A percentile compares a stretch with the other conserved stretches of the same genome.
Evolutionary conservation across 108 stramenopile genomes (phyloP).

Genomic region (Cyclotella atomus): DNA sequence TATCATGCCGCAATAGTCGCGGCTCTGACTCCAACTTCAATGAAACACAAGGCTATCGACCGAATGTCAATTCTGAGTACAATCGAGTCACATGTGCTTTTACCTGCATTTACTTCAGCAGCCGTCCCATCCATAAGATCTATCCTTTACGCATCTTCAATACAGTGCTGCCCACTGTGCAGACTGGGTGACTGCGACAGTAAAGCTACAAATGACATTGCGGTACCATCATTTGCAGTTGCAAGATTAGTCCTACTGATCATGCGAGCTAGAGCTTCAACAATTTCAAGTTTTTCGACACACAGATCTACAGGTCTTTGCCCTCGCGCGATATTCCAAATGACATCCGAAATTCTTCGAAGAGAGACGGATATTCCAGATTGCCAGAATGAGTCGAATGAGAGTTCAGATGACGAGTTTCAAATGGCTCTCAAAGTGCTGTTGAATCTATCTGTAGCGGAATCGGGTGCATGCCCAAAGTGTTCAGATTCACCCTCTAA

Average conservation of each 20-base stretch:
- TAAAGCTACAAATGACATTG: background rate
- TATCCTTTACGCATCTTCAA: conserved; percentile 26
- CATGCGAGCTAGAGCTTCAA: conserved; percentile 34
- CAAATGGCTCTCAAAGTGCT: conserved; percentile 26
- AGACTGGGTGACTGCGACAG: background rate
- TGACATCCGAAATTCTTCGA: conserved; percentile 33
- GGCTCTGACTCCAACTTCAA: conserved; percentile 2
- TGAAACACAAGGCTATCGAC: conserved; percentile 1
- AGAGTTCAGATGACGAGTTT: conserved; percentile 22
- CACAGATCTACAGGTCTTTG: conserved; percentile 16
- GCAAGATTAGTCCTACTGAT: conserved; percentile 40
- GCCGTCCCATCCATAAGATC: conserved; percentile 27
- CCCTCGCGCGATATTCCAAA: conserved; percentile 35
- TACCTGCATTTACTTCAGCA: conserved; percentile 37
- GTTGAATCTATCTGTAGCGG: conserved; percentile 17
- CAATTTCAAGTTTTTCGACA: conserved; percentile 12
- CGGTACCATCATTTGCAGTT: conserved; percentile 29
- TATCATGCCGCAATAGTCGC: conserved; percentile 40
- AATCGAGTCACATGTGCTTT: conserved; percentile 39
- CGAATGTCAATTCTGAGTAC: conserved; percentile 27
- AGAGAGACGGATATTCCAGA: background rate
- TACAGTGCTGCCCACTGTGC: conserved; percentile 29
- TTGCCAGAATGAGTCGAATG: background rate
- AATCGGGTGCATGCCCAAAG: conserved; percentile 9
- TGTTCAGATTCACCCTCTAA: conserved; percentile 16